Evolutionary conservation across 306 rosid species (phyloP).

Genomic region (Begonia fuchsioides): DNA sequence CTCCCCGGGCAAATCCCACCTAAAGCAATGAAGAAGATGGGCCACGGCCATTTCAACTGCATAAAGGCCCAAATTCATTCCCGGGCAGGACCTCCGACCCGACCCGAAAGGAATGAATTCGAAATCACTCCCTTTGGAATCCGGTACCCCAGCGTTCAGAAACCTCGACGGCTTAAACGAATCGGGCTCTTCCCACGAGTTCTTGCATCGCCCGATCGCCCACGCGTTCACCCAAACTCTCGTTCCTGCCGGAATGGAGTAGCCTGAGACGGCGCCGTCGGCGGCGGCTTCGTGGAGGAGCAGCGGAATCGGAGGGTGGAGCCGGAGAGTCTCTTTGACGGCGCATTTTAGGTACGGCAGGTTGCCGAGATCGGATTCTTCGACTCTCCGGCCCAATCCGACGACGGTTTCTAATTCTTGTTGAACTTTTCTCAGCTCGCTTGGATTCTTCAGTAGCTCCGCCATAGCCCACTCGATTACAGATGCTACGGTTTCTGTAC

Average conservation of each 20-base stretch:
- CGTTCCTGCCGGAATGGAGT: constrained; percentile 22
- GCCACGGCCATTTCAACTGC: constrained; percentile 33
- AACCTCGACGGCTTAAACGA: constrained; percentile 32
- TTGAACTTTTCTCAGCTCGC: constrained; percentile 20
- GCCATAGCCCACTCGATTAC: constrained; percentile 46
- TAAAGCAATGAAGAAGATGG: constrained; percentile 32
- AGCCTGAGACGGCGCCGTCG: constrained; percentile 16
- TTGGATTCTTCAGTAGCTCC: constrained; percentile 29
- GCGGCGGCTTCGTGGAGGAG: constrained; percentile 34
- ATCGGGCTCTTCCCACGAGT: constrained; percentile 30
- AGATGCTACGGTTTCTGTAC: constrained; percentile 43
- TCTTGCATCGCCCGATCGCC: constrained; percentile 29
- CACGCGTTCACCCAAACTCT: constrained; percentile 35
- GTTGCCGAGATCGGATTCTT: constrained; percentile 22
- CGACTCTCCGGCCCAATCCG: constrained; percentile 21
- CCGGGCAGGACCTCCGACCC: constrained; percentile 42
- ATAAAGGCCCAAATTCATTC: constrained; percentile 39
- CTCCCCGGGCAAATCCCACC: constrained; percentile 36
- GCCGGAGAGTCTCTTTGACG: constrained; percentile 39
- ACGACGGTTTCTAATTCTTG: constrained; percentile 23
- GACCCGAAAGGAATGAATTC: constrained; percentile 50
- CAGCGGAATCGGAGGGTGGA: constrained; percentile 48
- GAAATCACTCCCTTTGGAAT: constrained; percentile 35
- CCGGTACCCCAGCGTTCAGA: constrained; percentile 14
- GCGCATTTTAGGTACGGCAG: constrained; percentile 21